phyloP scores from a whole-genome alignment of 2,329 filamentous ascomycete genomes.

The Alternaria novae-zelandiae region DNA sequence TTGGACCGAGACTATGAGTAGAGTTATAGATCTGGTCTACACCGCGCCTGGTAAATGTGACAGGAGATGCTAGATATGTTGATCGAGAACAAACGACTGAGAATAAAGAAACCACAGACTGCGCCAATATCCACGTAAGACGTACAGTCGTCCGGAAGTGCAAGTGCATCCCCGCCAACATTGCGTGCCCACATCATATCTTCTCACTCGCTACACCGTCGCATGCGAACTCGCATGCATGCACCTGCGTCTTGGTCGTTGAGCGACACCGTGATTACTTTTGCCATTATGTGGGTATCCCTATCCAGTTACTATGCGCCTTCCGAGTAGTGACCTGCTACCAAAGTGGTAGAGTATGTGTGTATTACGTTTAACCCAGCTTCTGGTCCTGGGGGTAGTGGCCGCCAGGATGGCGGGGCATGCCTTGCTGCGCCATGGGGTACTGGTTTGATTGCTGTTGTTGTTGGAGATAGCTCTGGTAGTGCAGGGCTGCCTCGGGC shows the following conservation, averaged over 20 bases:
- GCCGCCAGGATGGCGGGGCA: conserved; percentile 66
- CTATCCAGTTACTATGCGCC: conserved; percentile 45
- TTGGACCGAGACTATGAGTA: conserved; percentile 33
- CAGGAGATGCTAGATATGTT: conserved; percentile 40
- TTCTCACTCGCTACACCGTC: conserved; percentile 29
- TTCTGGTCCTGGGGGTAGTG: conserved; percentile 72
- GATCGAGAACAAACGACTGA: conserved; percentile 26
- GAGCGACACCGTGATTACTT: conserved; percentile 43
- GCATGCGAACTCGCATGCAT: conserved; percentile 29
- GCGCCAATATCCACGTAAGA: conserved; percentile 47
- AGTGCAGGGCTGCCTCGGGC: conserved; percentile 74
- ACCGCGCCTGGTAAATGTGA: conserved; percentile 40
- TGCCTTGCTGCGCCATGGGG: conserved; percentile 77
- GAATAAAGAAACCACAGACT: conserved; percentile 36
- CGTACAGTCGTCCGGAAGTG: conserved; percentile 42
- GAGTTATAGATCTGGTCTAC: conserved; percentile 38
- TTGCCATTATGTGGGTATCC: conserved; percentile 50
- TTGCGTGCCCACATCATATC: conserved; percentile 40
- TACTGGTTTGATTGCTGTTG: conserved; percentile 67
- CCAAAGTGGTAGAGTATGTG: conserved; percentile 28
- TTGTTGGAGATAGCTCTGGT: conserved; percentile 80
- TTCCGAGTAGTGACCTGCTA: conserved; percentile 36
- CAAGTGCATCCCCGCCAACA: conserved; percentile 37
- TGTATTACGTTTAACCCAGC: conserved; percentile 45
- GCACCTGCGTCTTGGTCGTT: conserved; percentile 25